phyloP scores from a whole-genome alignment of 768 basidiomycete genomes.

The Lactifluus volemus region DNA sequence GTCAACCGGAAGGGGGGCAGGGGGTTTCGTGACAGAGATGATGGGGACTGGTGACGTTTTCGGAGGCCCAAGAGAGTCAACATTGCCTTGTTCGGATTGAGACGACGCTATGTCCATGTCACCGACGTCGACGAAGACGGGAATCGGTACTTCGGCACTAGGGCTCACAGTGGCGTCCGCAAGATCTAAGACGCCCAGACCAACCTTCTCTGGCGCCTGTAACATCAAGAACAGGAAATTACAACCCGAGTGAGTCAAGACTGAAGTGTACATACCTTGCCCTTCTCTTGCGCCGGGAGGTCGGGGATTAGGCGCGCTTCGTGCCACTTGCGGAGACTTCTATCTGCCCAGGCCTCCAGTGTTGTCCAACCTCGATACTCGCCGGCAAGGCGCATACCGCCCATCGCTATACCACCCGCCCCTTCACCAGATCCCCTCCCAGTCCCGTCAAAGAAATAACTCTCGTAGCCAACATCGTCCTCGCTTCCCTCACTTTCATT shows the following conservation, averaged over 20 bases:
- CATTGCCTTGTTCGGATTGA: constrained; percentile 15
- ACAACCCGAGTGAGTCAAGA: not conserved
- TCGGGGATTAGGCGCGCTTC: constrained; percentile 63
- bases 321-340: constrained; percentile 80
- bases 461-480: constrained; percentile 78
- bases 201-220: constrained; percentile 37
- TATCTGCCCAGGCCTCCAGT: constrained; percentile 89
- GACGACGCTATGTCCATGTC: not conserved
- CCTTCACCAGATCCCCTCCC: constrained; percentile 73
- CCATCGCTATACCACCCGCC: constrained; percentile 62
- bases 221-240: constrained; percentile 4
- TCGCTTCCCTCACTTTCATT: constrained; percentile 61
- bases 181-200: constrained; percentile 36
- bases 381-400: constrained; percentile 64
- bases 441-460: constrained; percentile 77
- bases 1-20: constrained; percentile 59
- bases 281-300: constrained; percentile 30
- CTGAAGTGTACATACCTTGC: constrained; percentile 36
- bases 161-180: constrained; percentile 5
- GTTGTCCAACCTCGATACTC: constrained; percentile 91
- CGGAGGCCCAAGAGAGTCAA: constrained; percentile 12
- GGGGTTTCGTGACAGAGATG: constrained; percentile 60
- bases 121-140: constrained; percentile 39
- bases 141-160: constrained; percentile 53
- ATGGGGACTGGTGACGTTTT: constrained; percentile 34